Conservation (phyloP, 1,284 basidiomycete genomes). For the Malassezia sp. region DNA sequence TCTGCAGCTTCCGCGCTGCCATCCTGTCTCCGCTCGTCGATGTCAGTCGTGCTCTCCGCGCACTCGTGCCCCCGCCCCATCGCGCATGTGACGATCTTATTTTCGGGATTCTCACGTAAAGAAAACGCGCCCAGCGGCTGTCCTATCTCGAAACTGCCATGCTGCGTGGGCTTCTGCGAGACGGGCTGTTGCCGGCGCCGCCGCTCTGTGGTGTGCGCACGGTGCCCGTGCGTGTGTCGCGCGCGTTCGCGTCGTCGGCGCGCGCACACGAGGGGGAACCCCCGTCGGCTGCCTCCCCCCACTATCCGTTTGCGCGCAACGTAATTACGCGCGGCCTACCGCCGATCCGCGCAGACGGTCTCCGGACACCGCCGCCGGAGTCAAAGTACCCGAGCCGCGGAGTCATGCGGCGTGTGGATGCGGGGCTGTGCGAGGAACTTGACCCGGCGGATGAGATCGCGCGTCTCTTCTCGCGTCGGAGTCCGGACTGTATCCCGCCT, state of each 20-base stretch:
- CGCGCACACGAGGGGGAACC: slow-evolving; percentile 3
- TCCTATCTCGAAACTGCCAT: background rate
- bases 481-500: slow-evolving; percentile 29
- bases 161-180: background rate
- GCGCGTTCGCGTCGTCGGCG: background rate
- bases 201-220: too few species aligned
- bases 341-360: background rate
- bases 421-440: slow-evolving; percentile 28
- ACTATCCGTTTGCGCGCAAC: slow-evolving; percentile 28
- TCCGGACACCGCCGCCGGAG: slow-evolving; percentile 20
- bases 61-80: background rate
- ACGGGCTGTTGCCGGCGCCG: too few species aligned
- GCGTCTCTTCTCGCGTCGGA: slow-evolving; percentile 34
- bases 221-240: too few species aligned
- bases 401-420: slow-evolving; percentile 33
- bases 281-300: background rate
- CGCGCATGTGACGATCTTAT: slow-evolving; percentile 3
- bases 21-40: slow-evolving; percentile 18
- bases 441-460: slow-evolving; percentile 35
- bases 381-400: slow-evolving; percentile 23
- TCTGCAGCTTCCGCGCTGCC: slow-evolving; percentile 44
- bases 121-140: too few species aligned
- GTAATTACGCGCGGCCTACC: slow-evolving; percentile 20
- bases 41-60: background rate
- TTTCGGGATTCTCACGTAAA: background rate